Evolutionary conservation across 1,284 basidiomycete genomes (phyloP).

Genomic region (Apiotrichum akiyoshidainum): DNA sequence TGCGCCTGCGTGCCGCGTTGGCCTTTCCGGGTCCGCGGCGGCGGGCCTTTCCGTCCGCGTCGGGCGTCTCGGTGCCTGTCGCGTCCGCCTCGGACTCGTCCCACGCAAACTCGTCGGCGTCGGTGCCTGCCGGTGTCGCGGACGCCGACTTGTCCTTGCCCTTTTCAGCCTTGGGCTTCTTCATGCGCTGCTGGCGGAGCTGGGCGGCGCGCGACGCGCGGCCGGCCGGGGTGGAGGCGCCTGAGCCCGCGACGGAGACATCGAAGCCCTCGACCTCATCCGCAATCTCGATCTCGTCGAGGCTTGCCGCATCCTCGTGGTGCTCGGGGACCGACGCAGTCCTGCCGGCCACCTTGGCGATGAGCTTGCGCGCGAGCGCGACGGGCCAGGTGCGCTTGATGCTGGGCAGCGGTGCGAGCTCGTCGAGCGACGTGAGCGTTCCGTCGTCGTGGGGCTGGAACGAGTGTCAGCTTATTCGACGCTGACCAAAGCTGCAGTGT

Average conservation of each 20-base stretch:
- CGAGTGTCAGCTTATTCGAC: background rate
- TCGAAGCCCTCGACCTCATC: conserved; percentile 1
- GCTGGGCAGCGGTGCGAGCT: conserved; percentile 38
- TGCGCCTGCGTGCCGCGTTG: conserved; percentile 41
- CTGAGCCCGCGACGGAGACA: background rate
- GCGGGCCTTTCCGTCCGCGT: conserved; percentile 2
- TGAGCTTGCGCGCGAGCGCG: conserved; percentile 21
- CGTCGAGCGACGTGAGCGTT: conserved; percentile 34
- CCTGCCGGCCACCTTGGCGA: conserved; percentile 19
- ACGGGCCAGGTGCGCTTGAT: conserved; percentile 44
- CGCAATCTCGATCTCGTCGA: conserved; percentile 8
- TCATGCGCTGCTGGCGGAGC: conserved; percentile 18
- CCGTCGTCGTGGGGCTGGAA: conserved; percentile 47
- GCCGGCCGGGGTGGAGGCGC: background rate
- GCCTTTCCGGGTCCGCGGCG: conserved; percentile 36
- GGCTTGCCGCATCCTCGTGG: conserved; percentile 12
- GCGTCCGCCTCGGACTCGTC: background rate
- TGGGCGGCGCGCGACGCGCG: conserved; percentile 17
- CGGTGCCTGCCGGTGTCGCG: too few relatives aligned
- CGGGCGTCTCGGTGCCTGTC: background rate
- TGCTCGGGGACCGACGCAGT: conserved; percentile 17
- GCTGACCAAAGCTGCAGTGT: too few relatives aligned
- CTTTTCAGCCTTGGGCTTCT: conserved; percentile 1
- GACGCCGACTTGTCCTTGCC: too few relatives aligned
- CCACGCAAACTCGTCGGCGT: too few relatives aligned